Percentiles rank a stretch among this genome's conserved stretches.
These are phyloP conservation scores for Cordyceps javanica DNA, from an alignment of 2,329 filamentous ascomycete genomes.

Conservation along the genomic window DNA sequence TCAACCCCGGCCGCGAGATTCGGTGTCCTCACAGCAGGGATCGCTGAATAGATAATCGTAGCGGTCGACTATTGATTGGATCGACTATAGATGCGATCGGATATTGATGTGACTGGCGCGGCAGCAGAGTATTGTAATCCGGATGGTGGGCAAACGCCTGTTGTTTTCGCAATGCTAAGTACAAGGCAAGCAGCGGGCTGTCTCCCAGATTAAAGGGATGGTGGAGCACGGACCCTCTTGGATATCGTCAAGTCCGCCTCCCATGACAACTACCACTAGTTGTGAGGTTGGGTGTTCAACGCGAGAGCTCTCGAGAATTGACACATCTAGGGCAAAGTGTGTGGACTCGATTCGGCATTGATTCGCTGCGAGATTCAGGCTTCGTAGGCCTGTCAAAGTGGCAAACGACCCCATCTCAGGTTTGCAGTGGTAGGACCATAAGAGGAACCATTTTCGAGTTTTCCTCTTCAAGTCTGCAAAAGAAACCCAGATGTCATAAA, in stretches of 20 bases:
- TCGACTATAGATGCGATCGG: too few species aligned
- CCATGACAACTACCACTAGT: background rate
- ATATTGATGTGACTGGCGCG: background rate
- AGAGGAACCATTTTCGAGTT: too few species aligned
- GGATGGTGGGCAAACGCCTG: background rate
- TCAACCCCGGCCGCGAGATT: background rate
- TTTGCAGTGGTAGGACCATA: too few species aligned
- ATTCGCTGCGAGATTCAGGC: too few species aligned
- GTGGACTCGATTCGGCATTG: too few species aligned
- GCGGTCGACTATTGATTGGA: background rate
- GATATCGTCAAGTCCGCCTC: background rate
- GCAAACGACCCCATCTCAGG: too few species aligned
- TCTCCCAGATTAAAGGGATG: slow-evolving; percentile 3
- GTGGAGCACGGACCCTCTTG: slow-evolving; percentile 8
- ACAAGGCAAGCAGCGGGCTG: background rate
- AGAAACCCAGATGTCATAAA: too few species aligned
- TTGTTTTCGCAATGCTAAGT: background rate
- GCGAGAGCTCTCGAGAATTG: background rate
- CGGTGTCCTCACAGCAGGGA: background rate
- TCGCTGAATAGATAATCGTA: background rate
- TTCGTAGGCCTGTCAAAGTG: too few species aligned
- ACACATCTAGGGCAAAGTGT: background rate
- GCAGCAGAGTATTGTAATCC: background rate
- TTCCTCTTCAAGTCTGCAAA: too few species aligned
- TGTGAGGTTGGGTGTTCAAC: background rate